Evolutionary conservation across 176 grass and related monocot genomes (phyloP), one percentile per base, ranked within the genome.

Genomic region (Ensete ventricosum): DNA sequence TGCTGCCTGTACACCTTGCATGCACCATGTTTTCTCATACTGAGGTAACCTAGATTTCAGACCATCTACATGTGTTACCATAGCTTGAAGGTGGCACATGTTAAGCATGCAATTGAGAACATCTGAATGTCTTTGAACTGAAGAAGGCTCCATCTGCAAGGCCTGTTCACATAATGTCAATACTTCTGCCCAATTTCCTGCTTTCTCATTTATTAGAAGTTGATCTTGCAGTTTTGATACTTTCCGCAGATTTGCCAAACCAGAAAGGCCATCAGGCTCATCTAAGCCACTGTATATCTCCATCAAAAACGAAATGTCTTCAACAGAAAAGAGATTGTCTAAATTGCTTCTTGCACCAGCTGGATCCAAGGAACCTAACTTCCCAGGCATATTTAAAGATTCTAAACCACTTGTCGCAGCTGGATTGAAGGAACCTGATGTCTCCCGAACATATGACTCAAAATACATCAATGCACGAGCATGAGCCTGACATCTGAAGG

Each of bases 271-370:
- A 83, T 98, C 90, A 34, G 90, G 94, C 78, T 93, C 90, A 82
- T 98, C 94, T 84, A 98, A 78, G 54, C 90, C 94, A 83, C 90
- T 85, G 68, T 98, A 98, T 81, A 98, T 98, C 85, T 98, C 90
- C 90, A 98, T 93, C 69, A 98, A 76, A 85, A 93, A 98, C 73
- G 94, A 93, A 64, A 93, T 98, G 70, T 98, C 94, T 72, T 91
- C 82, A 84, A 93, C 90, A 63, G 86, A 90, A 86, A 98, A 98
- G n/a, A 75, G 67, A 51, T 21, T 12, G 21, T 70, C 67, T 11
- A 20, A 79, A 54, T 90, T 84, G 80, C 84, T 98, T 24, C 55
- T 90, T 53, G 79, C 81, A 52, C 90, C 85, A 82, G 82, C 88
- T 80, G 90, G 90, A 88, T 93, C 92, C 84, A 77, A 88, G 62